These are phyloP conservation scores for Populus trichocarpa DNA, from an alignment of 441 rosid species.

Conservation along the genomic window DNA sequence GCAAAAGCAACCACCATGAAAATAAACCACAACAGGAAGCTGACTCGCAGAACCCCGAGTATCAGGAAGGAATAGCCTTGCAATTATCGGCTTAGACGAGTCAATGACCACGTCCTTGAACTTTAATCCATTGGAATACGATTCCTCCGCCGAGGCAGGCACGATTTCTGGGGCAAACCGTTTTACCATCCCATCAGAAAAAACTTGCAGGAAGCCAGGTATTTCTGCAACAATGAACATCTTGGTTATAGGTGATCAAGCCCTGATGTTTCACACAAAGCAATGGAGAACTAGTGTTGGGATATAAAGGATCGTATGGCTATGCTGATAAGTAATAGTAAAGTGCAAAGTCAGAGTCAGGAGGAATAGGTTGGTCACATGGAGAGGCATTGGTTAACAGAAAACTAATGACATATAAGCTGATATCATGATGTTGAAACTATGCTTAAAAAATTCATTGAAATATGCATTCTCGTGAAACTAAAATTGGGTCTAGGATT, in stretches of 20 bases:
- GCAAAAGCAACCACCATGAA: conserved; percentile 68
- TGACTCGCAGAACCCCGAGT: not conserved
- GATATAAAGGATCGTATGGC: conserved; percentile 11
- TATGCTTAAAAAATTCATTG: too few species aligned
- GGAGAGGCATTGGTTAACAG: not conserved
- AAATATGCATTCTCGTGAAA: too few species aligned
- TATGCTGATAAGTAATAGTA: not conserved
- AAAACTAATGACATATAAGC: too few species aligned
- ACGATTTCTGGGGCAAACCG: conserved; percentile 35
- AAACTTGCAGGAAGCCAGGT: conserved; percentile 48
- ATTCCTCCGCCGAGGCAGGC: conserved; percentile 27
- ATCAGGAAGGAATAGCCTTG: conserved; percentile 45
- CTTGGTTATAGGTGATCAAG: not conserved
- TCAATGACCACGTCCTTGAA: conserved; percentile 46
- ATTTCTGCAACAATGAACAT: conserved; percentile 46
- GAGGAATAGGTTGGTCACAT: not conserved
- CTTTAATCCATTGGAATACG: conserved; percentile 24
- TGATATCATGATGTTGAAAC: too few species aligned
- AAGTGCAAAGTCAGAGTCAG: not conserved
- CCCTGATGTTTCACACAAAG: not conserved
- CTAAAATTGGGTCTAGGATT: too few species aligned
- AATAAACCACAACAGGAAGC: conserved; percentile 49
- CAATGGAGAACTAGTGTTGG: not conserved
- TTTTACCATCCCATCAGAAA: conserved; percentile 47
- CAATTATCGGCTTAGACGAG: conserved; percentile 36